Conservation (phyloP, 768 basidiomycete genomes). For the Arthromyces matolae region DNA sequence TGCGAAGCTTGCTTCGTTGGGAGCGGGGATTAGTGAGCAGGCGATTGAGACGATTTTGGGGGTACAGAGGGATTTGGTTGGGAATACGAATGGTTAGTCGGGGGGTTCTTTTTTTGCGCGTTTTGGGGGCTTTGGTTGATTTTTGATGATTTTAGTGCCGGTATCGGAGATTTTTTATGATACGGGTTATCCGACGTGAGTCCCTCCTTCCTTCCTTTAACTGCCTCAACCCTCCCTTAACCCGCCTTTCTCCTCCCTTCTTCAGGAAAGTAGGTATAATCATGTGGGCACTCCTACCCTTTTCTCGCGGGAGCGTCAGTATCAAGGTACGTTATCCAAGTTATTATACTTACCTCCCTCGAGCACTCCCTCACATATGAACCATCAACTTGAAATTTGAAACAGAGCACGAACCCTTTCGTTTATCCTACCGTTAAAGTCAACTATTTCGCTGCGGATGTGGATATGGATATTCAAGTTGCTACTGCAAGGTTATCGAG, state of each 20-base stretch:
- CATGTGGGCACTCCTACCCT: conserved; percentile 54
- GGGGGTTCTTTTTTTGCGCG: not conserved
- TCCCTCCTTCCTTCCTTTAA: not conserved
- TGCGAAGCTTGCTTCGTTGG: conserved; percentile 37
- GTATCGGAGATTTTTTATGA: conserved; percentile 46
- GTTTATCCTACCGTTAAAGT: conserved; percentile 43
- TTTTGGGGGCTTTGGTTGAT: not conserved
- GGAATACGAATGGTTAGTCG: conserved; percentile 39
- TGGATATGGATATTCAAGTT: conserved; percentile 48
- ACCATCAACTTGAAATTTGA: too few species aligned
- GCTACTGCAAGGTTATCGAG: conserved; percentile 43
- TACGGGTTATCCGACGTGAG: conserved; percentile 43
- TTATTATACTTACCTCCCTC: too few species aligned
- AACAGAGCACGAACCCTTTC: too few species aligned
- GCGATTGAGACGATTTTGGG: conserved; percentile 41
- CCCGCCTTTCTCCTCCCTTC: not conserved
- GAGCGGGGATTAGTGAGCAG: conserved; percentile 33
- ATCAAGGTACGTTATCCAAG: conserved; percentile 36
- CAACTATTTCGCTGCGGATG: conserved; percentile 49
- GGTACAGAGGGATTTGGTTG: conserved; percentile 46
- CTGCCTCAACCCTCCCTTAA: not conserved
- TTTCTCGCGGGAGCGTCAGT: conserved; percentile 48
- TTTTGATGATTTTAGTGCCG: conserved; percentile 30
- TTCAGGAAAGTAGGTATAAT: conserved; percentile 42
- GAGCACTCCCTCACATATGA: too few species aligned